Percentiles rank a stretch among this genome's conserved stretches.
These are phyloP conservation scores for Diaporthe sp. DNA, from an alignment of 2,329 filamentous ascomycete genomes.

Conservation along the genomic window DNA sequence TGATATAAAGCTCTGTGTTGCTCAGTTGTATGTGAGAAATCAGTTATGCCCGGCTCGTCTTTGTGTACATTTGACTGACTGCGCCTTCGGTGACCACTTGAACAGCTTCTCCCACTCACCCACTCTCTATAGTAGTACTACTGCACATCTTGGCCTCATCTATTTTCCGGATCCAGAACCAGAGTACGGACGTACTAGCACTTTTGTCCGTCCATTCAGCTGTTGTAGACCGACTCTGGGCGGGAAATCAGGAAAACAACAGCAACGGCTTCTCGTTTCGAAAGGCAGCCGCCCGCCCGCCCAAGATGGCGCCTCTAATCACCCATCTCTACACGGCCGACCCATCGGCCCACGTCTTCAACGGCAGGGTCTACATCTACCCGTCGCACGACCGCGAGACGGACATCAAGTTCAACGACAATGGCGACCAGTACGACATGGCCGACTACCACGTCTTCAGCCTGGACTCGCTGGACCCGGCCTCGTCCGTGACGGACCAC, in stretches of 20 bases:
- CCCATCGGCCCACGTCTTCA: constrained; percentile 85
- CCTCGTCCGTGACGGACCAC: constrained; percentile 73
- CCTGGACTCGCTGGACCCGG: constrained; percentile 59
- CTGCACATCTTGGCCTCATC: not conserved
- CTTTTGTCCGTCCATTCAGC: not conserved
- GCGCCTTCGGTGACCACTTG: not conserved
- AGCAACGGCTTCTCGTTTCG: constrained; percentile 42
- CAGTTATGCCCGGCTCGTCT: not conserved
- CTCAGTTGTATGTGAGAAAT: not conserved
- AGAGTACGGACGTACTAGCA: not conserved
- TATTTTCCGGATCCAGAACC: not conserved
- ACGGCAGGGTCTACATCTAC: constrained; percentile 82
- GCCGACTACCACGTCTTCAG: constrained; percentile 86
- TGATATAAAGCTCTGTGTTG: constrained; percentile 15
- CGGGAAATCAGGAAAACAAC: not conserved
- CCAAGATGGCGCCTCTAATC: constrained; percentile 72
- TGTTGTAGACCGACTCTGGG: not conserved
- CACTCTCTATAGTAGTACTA: no score
- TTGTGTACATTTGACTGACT: not conserved
- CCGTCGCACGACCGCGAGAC: constrained; percentile 85
- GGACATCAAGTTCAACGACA: constrained; percentile 82
- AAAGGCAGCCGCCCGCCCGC: constrained; percentile 42
- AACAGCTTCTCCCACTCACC: not conserved
- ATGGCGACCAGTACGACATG: constrained; percentile 90
- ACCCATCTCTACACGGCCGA: constrained; percentile 85